Percentiles rank a stretch among this genome's conserved stretches.
Conservation (phyloP, 805 yeast genomes). For the Wickerhamiella parazyma region DNA sequence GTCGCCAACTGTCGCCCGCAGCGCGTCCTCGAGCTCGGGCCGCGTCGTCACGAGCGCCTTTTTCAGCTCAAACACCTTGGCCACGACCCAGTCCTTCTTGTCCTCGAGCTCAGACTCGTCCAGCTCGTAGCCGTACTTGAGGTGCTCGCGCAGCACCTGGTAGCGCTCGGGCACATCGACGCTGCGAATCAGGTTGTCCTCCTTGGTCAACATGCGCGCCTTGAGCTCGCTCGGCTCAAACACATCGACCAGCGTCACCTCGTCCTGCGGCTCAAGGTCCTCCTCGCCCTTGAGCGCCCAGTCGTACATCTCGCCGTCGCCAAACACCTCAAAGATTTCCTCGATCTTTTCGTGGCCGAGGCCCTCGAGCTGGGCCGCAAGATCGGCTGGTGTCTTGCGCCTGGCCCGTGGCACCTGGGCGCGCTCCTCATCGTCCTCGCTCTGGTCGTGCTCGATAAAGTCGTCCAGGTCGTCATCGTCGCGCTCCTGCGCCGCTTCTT, state of each 20-base stretch:
- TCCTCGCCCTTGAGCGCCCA: slow-evolving; percentile 94
- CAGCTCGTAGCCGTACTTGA: slow-evolving; percentile 52
- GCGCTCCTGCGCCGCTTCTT: slow-evolving; percentile 27
- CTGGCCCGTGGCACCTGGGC: slow-evolving; percentile 11
- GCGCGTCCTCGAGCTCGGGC: slow-evolving; percentile 27
- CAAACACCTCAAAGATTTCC: slow-evolving; percentile 88
- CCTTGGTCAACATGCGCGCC: slow-evolving; percentile 81
- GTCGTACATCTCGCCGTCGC: slow-evolving; percentile 92
- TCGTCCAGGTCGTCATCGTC: slow-evolving; percentile 66
- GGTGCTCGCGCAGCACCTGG: slow-evolving; percentile 58
- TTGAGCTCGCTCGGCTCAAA: slow-evolving; percentile 90
- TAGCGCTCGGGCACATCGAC: slow-evolving; percentile 86
- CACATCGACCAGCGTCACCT: slow-evolving; percentile 62
- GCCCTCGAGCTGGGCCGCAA: slow-evolving; percentile 28
- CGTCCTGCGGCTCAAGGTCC: slow-evolving; percentile 28
- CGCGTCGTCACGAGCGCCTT: slow-evolving; percentile 29
- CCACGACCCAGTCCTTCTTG: slow-evolving; percentile 75
- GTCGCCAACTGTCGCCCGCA: slow-evolving; percentile 55
- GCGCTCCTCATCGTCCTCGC: slow-evolving; percentile 59
- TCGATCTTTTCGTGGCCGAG: slow-evolving; percentile 82
- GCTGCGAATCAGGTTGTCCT: slow-evolving; percentile 74
- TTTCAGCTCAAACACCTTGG: slow-evolving; percentile 46
- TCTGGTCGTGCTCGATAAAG: slow-evolving; percentile 94
- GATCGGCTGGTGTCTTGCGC: slow-evolving; percentile 12
- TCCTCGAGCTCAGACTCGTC: slow-evolving; percentile 50